phyloP scores from a whole-genome alignment of 169 alveolate genomes.

The Pseudocohnilembus persalinus region DNA sequence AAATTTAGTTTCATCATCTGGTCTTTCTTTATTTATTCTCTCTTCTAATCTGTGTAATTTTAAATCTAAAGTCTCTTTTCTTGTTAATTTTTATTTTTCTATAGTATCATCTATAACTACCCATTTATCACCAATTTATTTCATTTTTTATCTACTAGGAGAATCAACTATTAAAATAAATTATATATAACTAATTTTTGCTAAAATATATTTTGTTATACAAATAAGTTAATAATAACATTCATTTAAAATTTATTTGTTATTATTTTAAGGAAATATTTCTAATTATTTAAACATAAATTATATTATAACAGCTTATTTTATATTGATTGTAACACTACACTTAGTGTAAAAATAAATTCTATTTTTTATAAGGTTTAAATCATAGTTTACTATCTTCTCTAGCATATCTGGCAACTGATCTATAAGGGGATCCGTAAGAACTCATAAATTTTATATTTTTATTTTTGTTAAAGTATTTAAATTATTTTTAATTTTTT shows the following conservation, averaged over 20 bases:
- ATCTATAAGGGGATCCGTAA: neutral
- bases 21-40: constrained; percentile 32
- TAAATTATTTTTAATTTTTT: too few species aligned
- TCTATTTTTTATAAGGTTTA: too few species aligned
- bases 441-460: neutral
- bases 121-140: constrained; percentile 43
- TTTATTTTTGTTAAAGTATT: too few species aligned
- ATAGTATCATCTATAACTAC: constrained; percentile 33
- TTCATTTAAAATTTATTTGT: too few species aligned
- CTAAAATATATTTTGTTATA: too few species aligned
- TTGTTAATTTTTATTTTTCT: constrained; percentile 38
- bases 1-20: constrained; percentile 47
- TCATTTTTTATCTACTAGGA: constrained; percentile 38
- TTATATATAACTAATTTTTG: too few species aligned
- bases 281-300: too few species aligned
- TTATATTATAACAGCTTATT: too few species aligned
- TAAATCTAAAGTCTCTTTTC: constrained; percentile 42
- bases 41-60: constrained; percentile 39
- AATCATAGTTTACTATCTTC: neutral
- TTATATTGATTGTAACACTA: too few species aligned
- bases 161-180: constrained; percentile 17
- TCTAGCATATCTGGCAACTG: neutral
- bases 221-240: too few species aligned
- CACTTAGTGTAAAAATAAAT: too few species aligned
- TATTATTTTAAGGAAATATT: too few species aligned